Evolutionary conservation across 306 rosid species (phyloP), one percentile per base, ranked within the genome.

Genomic region (Acacia melanoxylon): DNA sequence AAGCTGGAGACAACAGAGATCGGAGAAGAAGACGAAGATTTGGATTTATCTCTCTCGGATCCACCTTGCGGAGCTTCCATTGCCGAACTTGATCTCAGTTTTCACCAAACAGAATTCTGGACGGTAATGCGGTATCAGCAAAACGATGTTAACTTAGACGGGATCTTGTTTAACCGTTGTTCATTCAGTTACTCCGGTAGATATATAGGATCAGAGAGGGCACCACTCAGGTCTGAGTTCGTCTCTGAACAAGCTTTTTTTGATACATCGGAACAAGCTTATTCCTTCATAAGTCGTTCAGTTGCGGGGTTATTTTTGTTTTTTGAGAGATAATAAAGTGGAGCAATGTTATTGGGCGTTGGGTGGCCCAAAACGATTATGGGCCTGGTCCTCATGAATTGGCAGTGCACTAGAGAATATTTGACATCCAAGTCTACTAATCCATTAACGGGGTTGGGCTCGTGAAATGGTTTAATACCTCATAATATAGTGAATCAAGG

Each of bases 11-110:
- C 91, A 70, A 89, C 91, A 62, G 98, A 84, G 82, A 90, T 84
- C 68, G 98, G 95, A 86, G 98, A 93, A 85, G 92, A 72, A 10
- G 97, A 73, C 8, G 92, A 44, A 58, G 63, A 75, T 81, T 65
- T 85, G 46, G 92, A 61, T 87, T 90, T 94, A 83, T 93, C 98
- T 52, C 97, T 83, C 59, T 90, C 95, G 84, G 93, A 86, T 90
- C 95, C 98, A 78, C 77, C 81, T 79, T 80, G 88, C 61, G 94
- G 90, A 78, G 86, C 77, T 81, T 92, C 98, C 98, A 92, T 92
- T 54, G 10, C 46, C 29, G 49, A 41, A 61, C 17, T 33, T 25
- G 29, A 51, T 61, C 63, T 67, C 65, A 48, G 70, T 51, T 62
- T 79, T 78, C 24, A 44, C 54, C 68, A 15, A 78, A 68, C 48